Conservation (phyloP, 306 rosid genomes). For the Trifolium repens region DNA sequence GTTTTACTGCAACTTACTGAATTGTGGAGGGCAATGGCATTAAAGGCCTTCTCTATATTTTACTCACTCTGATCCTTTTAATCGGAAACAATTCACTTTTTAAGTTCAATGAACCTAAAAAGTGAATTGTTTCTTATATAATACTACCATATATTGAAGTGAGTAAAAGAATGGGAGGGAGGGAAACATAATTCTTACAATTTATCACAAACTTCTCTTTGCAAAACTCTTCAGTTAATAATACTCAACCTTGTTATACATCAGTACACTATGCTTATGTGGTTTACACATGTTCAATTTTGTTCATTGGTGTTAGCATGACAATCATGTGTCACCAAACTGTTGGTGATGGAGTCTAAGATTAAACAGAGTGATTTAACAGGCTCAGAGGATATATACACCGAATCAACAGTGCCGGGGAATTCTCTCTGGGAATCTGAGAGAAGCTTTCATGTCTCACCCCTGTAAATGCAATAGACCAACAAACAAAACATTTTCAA, state of each 20-base stretch:
- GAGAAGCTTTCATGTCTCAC: conserved; percentile 40
- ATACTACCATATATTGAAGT: neutral
- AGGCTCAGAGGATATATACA: conserved; percentile 26
- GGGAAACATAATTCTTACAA: neutral
- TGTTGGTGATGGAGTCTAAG: conserved; percentile 36
- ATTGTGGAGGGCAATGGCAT: too few relatives aligned
- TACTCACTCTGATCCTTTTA: too few relatives aligned
- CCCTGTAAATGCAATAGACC: conserved; percentile 55
- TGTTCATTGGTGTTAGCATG: conserved; percentile 38
- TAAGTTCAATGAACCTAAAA: too few relatives aligned
- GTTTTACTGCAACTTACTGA: too few relatives aligned
- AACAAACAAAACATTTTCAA: conserved; percentile 23
- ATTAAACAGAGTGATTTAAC: conserved; percentile 29
- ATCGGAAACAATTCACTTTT: too few relatives aligned
- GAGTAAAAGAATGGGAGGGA: neutral
- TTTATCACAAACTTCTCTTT: conserved; percentile 21
- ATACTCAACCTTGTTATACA: conserved; percentile 24
- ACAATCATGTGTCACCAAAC: conserved; percentile 32
- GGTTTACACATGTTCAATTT: conserved; percentile 42
- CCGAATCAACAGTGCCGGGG: conserved; percentile 15
- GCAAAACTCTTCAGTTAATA: conserved; percentile 15
- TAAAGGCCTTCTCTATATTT: too few relatives aligned
- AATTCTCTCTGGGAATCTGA: conserved; percentile 23
- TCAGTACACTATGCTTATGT: conserved; percentile 18
- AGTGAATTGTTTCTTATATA: neutral